Evolutionary conservation across 768 basidiomycete genomes (phyloP).

Genomic region (Rhizopogon roseolus): DNA sequence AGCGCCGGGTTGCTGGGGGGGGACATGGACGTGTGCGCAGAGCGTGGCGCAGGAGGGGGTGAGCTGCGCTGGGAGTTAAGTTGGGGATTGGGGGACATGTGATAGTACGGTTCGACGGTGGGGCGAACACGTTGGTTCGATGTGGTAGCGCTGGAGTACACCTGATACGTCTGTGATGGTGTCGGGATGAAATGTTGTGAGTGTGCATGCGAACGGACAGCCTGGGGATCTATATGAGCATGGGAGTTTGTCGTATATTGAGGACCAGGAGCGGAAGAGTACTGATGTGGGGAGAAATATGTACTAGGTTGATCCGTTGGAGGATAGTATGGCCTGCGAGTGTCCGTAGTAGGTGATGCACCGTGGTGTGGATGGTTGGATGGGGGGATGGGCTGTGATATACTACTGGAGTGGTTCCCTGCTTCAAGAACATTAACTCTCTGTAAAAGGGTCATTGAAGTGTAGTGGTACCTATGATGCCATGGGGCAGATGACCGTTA

Average conservation of each 20-base stretch:
- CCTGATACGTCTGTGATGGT: constrained; percentile 38
- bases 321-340: constrained; percentile 17
- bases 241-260: constrained; percentile 4
- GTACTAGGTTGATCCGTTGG: background rate
- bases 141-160: constrained; percentile 26
- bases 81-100: constrained; percentile 35
- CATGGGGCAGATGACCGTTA: constrained; percentile 16
- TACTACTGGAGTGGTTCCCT: constrained; percentile 13
- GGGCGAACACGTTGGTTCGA: constrained; percentile 21
- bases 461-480: constrained; percentile 16
- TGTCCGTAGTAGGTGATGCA: constrained; percentile 12
- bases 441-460: background rate
- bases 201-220: constrained; percentile 11
- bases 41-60: constrained; percentile 7
- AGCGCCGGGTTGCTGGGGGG: constrained; percentile 19
- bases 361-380: constrained; percentile 14
- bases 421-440: constrained; percentile 13
- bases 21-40: constrained; percentile 9
- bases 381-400: constrained; percentile 14
- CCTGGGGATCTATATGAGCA: constrained; percentile 9
- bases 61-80: constrained; percentile 15
- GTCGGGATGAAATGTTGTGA: constrained; percentile 42
- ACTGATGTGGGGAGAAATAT: constrained; percentile 15
- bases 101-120: constrained; percentile 35
- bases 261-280: background rate